phyloP scores from a whole-genome alignment of 257 asterid species.

The Plantago elongata region DNA sequence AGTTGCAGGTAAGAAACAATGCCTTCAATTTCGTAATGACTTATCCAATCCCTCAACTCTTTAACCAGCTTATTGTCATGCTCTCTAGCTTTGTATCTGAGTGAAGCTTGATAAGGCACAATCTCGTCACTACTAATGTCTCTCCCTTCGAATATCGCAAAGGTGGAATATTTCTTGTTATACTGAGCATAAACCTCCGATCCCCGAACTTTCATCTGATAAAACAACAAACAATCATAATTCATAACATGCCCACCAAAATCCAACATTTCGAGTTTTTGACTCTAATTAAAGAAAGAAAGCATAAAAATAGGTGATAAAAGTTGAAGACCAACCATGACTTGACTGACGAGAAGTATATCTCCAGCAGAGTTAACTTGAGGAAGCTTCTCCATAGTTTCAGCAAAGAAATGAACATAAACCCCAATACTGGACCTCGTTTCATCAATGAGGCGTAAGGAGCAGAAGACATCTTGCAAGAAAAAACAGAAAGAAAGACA shows the following conservation, averaged over 20 bases:
- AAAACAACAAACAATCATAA: not conserved
- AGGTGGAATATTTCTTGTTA: constrained; percentile 63
- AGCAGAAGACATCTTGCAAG: constrained; percentile 51
- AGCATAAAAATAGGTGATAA: no score
- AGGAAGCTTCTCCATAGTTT: constrained; percentile 61
- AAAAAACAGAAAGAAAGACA: constrained; percentile 2
- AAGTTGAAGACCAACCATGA: constrained; percentile 20
- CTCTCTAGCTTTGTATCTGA: constrained; percentile 42
- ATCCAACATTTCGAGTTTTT: no score
- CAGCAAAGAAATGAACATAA: constrained; percentile 43
- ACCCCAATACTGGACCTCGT: constrained; percentile 48
- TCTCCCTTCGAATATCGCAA: constrained; percentile 64
- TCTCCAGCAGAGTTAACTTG: constrained; percentile 53
- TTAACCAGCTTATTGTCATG: constrained; percentile 40
- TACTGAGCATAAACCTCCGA: constrained; percentile 50
- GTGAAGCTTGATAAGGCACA: constrained; percentile 61
- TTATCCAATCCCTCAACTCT: constrained; percentile 47
- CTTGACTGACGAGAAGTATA: constrained; percentile 49
- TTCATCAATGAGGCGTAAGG: constrained; percentile 52
- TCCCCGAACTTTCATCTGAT: constrained; percentile 54
- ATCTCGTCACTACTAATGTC: constrained; percentile 25
- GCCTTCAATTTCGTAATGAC: constrained; percentile 37
- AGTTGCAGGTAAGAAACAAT: constrained; percentile 19
- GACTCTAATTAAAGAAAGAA: no score
- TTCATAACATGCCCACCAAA: not conserved